These are phyloP conservation scores for Penicillium sumatraense DNA, from an alignment of 2,329 filamentous ascomycete genomes.

Conservation along the genomic window DNA sequence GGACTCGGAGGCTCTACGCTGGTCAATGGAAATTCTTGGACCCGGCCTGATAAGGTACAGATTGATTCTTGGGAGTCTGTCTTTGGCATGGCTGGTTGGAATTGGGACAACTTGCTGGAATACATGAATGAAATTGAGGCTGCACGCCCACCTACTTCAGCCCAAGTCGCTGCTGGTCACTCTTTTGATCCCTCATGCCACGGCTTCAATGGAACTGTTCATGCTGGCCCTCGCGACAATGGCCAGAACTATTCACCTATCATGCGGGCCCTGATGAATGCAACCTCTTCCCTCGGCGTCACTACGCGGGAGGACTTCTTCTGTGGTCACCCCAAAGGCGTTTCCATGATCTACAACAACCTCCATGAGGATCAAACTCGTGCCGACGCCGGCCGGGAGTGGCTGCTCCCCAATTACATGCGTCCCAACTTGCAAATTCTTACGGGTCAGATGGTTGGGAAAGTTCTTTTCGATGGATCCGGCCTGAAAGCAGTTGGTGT, in stretches of 20 bases:
- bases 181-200: constrained; percentile 28
- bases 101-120: constrained; percentile 50
- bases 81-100: constrained; percentile 52
- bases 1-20: constrained; percentile 36
- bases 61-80: constrained; percentile 34
- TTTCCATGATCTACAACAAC: constrained; percentile 35
- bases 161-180: constrained; percentile 26
- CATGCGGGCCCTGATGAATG: constrained; percentile 30
- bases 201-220: constrained; percentile 27
- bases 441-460: constrained; percentile 32
- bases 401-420: constrained; percentile 31
- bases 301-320: constrained; percentile 23
- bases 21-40: constrained; percentile 36
- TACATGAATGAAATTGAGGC: constrained; percentile 52
- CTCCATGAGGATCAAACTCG: constrained; percentile 30
- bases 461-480: constrained; percentile 24
- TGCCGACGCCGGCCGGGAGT: constrained; percentile 32
- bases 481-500: constrained; percentile 26
- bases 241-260: constrained; percentile 26
- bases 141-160: constrained; percentile 21
- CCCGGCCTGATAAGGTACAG: constrained; percentile 31
- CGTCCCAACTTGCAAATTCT: constrained; percentile 25
- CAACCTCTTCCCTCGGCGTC: constrained; percentile 12
- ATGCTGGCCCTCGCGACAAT: constrained; percentile 27
- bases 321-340: constrained; percentile 34